Percentiles rank a stretch among this genome's conserved stretches.
These are phyloP conservation scores for Hypoxylon sp. DNA, from an alignment of 2,329 filamentous ascomycete genomes.

Conservation along the genomic window DNA sequence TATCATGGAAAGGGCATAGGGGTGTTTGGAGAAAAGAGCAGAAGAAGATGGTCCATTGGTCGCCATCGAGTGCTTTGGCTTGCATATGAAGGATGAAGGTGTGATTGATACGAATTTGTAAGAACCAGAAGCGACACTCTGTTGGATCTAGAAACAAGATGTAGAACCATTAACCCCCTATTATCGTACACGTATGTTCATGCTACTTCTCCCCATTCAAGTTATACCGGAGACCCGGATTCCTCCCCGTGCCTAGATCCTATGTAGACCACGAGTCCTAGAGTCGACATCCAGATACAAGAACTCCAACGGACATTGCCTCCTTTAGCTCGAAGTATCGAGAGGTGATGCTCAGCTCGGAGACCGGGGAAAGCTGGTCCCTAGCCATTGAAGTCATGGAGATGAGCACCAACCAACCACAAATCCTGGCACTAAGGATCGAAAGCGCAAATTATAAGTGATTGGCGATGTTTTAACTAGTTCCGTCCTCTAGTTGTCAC, in stretches of 20 bases:
- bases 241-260: conserved; percentile 10
- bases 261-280: neutral
- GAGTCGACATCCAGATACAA: neutral
- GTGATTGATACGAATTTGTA: conserved; percentile 22
- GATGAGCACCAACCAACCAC: conserved; percentile 29
- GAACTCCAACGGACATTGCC: neutral
- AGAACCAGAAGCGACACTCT: conserved; percentile 13
- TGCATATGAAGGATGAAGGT: conserved; percentile 31
- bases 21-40: conserved; percentile 15
- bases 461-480: conserved; percentile 16
- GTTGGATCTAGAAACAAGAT: conserved; percentile 26
- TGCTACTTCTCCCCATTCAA: conserved; percentile 8
- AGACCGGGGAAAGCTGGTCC: neutral
- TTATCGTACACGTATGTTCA: conserved; percentile 14
- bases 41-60: conserved; percentile 16
- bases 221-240: conserved; percentile 10
- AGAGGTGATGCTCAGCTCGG: neutral
- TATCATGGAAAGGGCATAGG: conserved; percentile 13
- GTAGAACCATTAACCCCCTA: conserved; percentile 16
- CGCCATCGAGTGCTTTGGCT: conserved; percentile 7
- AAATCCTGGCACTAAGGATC: neutral
- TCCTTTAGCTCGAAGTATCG: conserved; percentile 1
- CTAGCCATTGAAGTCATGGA: conserved; percentile 12
- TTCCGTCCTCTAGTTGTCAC: conserved; percentile 4
- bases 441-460: neutral